Base-by-base conservation (phyloP, 495 filamentous ascomycete species). In the Annulohypoxylon moriforme region DNA sequence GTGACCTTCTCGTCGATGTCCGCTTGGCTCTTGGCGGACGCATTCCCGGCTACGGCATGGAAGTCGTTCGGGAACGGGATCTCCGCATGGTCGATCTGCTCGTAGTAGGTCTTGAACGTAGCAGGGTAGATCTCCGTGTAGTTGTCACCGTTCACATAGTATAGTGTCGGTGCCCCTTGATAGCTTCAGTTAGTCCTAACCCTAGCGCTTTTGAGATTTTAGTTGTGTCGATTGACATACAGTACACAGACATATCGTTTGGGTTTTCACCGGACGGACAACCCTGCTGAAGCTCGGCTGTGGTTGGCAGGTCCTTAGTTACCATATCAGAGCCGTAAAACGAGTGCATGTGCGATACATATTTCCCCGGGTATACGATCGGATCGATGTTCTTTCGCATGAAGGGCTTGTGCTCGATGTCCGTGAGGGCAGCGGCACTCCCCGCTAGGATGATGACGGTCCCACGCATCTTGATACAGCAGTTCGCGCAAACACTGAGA, bases 1-100 rank as follows among this genome's bases (percentile, higher is more conserved):
- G 68, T 77, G 67, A 77, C 55, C 24, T 78, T 76, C 49, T 81
- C 79, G 20, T 81, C 64, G 44, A 77, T 56, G 47, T 79, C 77
- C 18, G 73, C 62, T 52, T 81, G 77, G 44, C 58, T 69, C 52
- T 73, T 75, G 18, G 77, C 77, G 38, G 40, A 68, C 18, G 77
- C 77, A 46, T 81, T 81, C 44, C 79, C 79, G 7, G 79, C 79
- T 1, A 81, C 72, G 59, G 74, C 73, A 61, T 74, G 60, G 40
- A 78, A 76, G 67, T 89, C 83, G 57, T 83, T 86, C 29, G 89
- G 75, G 82, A 91, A 94, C 49, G 91, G 91, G 68, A 94, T 90
- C 86, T 93, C 92, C 78, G 91, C 92, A 80, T 92, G 92, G 75
- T 92, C 89, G 69, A 94, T 93, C 84, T 93, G 91, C 75, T 94